Percentiles rank a stretch among this genome's conserved stretches.
phyloP scores from a whole-genome alignment of 73 alveolate species.

The Paraurostyla sp. region DNA sequence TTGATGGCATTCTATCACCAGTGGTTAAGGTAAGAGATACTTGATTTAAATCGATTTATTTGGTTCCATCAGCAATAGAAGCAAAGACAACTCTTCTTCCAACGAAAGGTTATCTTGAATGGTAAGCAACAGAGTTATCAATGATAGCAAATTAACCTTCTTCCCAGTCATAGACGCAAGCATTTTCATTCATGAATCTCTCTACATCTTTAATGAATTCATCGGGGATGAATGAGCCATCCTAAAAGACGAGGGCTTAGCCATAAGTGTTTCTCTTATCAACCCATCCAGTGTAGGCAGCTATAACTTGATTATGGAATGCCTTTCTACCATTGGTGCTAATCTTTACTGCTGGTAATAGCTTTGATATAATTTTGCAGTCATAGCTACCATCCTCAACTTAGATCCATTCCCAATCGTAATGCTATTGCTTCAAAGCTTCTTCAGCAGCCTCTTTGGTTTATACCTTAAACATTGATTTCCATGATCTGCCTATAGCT shows the following conservation, averaged over 20 bases:
- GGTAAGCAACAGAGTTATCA: constrained; percentile 38
- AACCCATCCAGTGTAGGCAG: constrained; percentile 66
- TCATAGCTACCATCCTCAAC: constrained; percentile 55
- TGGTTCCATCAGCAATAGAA: constrained; percentile 38
- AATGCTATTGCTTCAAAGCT: neutral
- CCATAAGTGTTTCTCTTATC: constrained; percentile 47
- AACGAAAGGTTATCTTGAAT: constrained; percentile 28
- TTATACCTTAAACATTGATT: constrained; percentile 33
- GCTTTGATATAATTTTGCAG: constrained; percentile 29
- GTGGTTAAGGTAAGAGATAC: constrained; percentile 5
- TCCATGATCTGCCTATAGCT: constrained; percentile 61
- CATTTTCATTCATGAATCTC: constrained; percentile 12
- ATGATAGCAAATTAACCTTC: constrained; percentile 28
- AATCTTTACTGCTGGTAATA: constrained; percentile 46
- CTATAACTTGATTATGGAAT: constrained; percentile 50
- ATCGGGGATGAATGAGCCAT: constrained; percentile 1
- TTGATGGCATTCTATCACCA: constrained; percentile 59
- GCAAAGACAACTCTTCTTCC: constrained; percentile 52
- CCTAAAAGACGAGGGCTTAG: constrained; percentile 25
- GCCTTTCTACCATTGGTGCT: constrained; percentile 15
- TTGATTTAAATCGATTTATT: constrained; percentile 8
- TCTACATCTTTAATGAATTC: constrained; percentile 13
- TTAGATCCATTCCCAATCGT: constrained; percentile 58
- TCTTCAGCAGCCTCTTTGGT: constrained; percentile 64
- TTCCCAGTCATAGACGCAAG: constrained; percentile 14